Evolutionary conservation across 2,329 filamentous ascomycete species (phyloP).

Genomic region (Fusarium sp.): DNA sequence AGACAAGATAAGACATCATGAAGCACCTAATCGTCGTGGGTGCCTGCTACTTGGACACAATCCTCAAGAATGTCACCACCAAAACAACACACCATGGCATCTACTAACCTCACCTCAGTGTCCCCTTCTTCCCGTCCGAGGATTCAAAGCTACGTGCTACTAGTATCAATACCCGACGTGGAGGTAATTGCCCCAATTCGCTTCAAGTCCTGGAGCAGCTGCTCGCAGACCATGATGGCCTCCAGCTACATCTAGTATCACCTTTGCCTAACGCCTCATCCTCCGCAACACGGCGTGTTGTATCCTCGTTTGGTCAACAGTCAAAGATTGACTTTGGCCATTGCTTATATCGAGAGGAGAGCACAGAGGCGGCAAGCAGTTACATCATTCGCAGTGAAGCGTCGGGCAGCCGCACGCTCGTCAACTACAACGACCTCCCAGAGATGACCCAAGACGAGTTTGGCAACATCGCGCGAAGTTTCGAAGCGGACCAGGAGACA

Average conservation of each 20-base stretch:
- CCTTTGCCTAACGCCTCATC: slow-evolving; percentile 66
- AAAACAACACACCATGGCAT: background rate
- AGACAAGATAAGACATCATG: slow-evolving; percentile 48
- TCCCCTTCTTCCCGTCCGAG: slow-evolving; percentile 74
- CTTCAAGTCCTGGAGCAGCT: slow-evolving; percentile 77
- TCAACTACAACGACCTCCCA: slow-evolving; percentile 74
- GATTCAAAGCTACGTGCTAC: slow-evolving; percentile 79
- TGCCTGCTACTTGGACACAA: slow-evolving; percentile 77
- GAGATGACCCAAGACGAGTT: slow-evolving; percentile 77
- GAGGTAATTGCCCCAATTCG: slow-evolving; percentile 79
- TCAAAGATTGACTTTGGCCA: slow-evolving; percentile 60
- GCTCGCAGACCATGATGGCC: slow-evolving; percentile 47
- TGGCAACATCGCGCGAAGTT: slow-evolving; percentile 52
- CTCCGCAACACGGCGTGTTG: slow-evolving; percentile 62
- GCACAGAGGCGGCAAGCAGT: slow-evolving; percentile 70
- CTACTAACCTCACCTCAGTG: slow-evolving; percentile 55
- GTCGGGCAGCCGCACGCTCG: slow-evolving; percentile 73
- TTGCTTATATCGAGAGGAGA: slow-evolving; percentile 69
- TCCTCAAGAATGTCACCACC: slow-evolving; percentile 65
- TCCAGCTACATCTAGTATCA: slow-evolving; percentile 59
- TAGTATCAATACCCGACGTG: slow-evolving; percentile 67
- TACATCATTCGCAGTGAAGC: slow-evolving; percentile 73
- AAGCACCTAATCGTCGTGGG: slow-evolving; percentile 72
- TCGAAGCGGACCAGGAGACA: slow-evolving; percentile 52
- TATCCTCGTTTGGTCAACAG: slow-evolving; percentile 62